Percentiles rank a stretch among this genome's conserved stretches.
phyloP scores from a whole-genome alignment of 1,139 yeast genomes.

The Candida labiduridarum region DNA sequence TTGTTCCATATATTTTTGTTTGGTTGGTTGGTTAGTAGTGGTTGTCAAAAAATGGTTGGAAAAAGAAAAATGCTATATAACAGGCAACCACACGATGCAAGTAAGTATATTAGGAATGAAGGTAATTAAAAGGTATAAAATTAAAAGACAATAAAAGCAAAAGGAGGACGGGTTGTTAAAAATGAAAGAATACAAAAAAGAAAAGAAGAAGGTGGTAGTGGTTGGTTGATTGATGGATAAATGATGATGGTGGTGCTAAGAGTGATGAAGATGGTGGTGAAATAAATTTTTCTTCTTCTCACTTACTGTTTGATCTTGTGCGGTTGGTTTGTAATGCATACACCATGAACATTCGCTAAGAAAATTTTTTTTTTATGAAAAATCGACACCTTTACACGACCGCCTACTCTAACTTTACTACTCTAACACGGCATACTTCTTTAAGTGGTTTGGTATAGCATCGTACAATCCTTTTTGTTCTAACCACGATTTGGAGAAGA shows the following conservation, averaged over 20 bases:
- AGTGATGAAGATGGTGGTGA: background rate
- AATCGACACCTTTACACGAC: slow-evolving; percentile 2
- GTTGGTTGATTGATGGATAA: background rate
- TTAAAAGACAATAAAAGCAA: background rate
- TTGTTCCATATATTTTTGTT: slow-evolving; percentile 56
- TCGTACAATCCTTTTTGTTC: slow-evolving; percentile 66
- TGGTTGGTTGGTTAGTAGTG: background rate
- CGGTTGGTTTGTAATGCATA: background rate
- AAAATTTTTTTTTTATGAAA: slow-evolving; percentile 6
- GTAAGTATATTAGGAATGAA: no score
- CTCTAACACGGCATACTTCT: slow-evolving; percentile 57
- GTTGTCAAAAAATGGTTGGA: slow-evolving; percentile 2
- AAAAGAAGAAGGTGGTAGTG: background rate
- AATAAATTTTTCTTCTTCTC: background rate
- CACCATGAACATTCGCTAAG: background rate
- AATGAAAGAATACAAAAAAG: background rate
- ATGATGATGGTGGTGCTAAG: background rate
- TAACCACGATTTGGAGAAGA: slow-evolving; percentile 79
- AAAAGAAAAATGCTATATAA: background rate
- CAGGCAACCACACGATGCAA: background rate
- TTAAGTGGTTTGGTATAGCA: slow-evolving; percentile 68
- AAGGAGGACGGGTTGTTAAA: background rate
- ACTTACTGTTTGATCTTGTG: background rate
- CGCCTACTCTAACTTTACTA: slow-evolving; percentile 25
- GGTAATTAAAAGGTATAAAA: background rate